Evolutionary conservation across 176 grass and related monocot genomes (phyloP), one percentile per base, ranked within the genome.

Genomic region (Aegilops umbellulata): DNA sequence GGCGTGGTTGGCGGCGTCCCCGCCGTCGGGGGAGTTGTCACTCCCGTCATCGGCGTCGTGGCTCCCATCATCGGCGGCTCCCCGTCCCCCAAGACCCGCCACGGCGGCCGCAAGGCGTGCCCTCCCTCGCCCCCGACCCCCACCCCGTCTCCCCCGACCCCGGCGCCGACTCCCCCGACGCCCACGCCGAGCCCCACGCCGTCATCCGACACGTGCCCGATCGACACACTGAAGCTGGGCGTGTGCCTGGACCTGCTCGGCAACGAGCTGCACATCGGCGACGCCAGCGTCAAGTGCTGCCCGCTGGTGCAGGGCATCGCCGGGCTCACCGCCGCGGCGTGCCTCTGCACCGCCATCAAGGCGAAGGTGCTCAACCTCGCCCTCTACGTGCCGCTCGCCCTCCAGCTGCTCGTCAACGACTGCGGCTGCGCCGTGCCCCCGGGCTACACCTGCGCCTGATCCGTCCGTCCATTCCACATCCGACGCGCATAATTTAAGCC

Each of bases 271-370:
- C 83, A 94, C 68, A 6, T 91, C 83, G 92, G 87, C 32, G 92
- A 94, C 80, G 47, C 84, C 34, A 76, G 83, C 29, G 81, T 91
- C 64, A 49, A 84, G 84, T 94, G 92, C 89, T 94, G 92, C 87
- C 70, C 80, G 23, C 69, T 91, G 2, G 77, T 94, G 34, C 20
- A 70, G 57, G 92, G 89, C 65, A 10, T 91, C 30, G 65, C 86
- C 64, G 87, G 92, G 2, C 55, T 84, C 20, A 82, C 83, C 1
- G 92, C 87, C 6, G 89, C 89, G 20, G 89, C 77, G 26, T 94
- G 92, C 80, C 80, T 94, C 17, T 94, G 92, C 87, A 94, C 92
- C n/a, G 85, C 92, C 34, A 89, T 94, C 81, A 94, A 94, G 83
- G 92, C 70, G 42, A 91, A 89, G 87, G 42, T 94, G 80, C 80